Evolutionary conservation across 257 asterid species (phyloP).

Genomic region (Nicotiana benthamiana): DNA sequence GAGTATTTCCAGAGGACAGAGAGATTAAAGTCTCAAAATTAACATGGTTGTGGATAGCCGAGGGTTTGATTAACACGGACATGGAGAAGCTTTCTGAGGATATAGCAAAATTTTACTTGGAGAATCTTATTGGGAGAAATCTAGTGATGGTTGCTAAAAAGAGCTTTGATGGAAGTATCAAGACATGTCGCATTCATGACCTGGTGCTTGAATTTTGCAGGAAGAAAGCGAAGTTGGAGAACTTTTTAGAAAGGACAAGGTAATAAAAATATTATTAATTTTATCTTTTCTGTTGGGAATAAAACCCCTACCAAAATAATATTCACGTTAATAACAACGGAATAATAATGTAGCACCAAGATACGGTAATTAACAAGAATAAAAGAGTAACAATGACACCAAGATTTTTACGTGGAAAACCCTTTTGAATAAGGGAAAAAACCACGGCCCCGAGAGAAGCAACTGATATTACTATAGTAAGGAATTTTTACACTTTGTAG

Average conservation of each 20-base stretch:
- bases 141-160: background rate
- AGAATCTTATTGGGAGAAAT: background rate
- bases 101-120: background rate
- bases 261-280: background rate
- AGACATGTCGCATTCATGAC: conserved; percentile 15
- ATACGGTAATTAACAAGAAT: too few species aligned
- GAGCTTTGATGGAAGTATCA: background rate
- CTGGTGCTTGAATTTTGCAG: conserved; percentile 2
- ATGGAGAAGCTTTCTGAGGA: background rate
- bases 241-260: background rate
- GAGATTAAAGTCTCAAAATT: background rate
- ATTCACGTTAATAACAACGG: too few species aligned
- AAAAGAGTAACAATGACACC: too few species aligned
- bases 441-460: too few species aligned
- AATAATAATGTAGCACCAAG: too few species aligned
- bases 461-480: too few species aligned
- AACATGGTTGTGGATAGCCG: conserved; percentile 7
- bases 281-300: too few species aligned
- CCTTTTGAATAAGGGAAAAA: too few species aligned
- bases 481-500: too few species aligned
- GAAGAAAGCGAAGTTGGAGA: background rate
- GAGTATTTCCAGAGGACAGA: background rate
- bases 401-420: too few species aligned
- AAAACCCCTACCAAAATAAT: too few species aligned
- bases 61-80: background rate